A percentile compares a stretch with the other conserved stretches of the same genome.
Evolutionary conservation across 768 basidiomycete genomes (phyloP).

Genomic region (Chalciporus pseudorubinellus): DNA sequence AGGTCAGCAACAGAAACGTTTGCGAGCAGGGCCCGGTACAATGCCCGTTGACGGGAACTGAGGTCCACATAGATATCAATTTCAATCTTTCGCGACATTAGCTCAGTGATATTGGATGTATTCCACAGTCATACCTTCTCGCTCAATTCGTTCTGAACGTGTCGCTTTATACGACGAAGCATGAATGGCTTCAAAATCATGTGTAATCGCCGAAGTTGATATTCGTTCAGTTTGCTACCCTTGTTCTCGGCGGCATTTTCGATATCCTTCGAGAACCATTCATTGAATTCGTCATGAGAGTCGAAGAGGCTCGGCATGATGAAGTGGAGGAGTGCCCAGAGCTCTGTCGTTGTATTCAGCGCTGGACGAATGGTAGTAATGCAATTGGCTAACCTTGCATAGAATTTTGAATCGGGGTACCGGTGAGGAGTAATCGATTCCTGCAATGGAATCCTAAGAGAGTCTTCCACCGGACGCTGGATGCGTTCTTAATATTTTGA

Average conservation of each 20-base stretch:
- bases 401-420: conserved; percentile 98
- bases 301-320: conserved; percentile 99
- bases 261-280: conserved; percentile 99
- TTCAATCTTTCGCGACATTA: conserved; percentile 84
- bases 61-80: conserved; percentile 93
- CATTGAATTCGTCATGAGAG: conserved; percentile 98
- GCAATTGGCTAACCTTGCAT: conserved; percentile 79
- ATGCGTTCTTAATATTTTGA: conserved; percentile 98
- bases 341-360: conserved; percentile 49
- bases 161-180: conserved; percentile 93
- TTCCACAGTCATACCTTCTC: conserved; percentile 69
- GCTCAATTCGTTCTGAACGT: conserved; percentile 99
- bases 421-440: conserved; percentile 91
- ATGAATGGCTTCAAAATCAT: conserved; percentile 99
- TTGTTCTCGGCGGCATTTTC: conserved; percentile 94
- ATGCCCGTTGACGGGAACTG: conserved; percentile 84
- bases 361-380: not conserved
- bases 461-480: conserved; percentile 96
- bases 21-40: conserved; percentile 87
- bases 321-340: conserved; percentile 98
- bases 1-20: conserved; percentile 96
- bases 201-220: conserved; percentile 91
- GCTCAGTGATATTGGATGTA: conserved; percentile 80
- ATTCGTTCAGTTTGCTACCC: conserved; percentile 87
- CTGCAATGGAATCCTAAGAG: conserved; percentile 93